These are phyloP conservation scores for Phytomonas sp. DNA, from an alignment of 208 protist species.

Conservation along the genomic window DNA sequence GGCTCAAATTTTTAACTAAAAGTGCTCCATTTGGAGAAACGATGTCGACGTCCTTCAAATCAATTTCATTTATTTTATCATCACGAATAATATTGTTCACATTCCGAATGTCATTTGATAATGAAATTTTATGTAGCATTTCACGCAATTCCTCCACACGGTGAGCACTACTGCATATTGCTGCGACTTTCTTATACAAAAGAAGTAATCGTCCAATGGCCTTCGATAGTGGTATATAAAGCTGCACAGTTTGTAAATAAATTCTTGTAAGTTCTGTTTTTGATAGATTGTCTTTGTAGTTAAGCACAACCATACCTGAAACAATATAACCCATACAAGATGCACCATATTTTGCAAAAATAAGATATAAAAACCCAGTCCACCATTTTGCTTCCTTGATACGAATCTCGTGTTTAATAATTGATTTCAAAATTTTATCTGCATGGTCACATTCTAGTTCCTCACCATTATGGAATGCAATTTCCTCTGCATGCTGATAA, in stretches of 20 bases:
- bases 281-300: constrained; percentile 22
- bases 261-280: constrained; percentile 54
- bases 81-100: constrained; percentile 15
- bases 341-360: constrained; percentile 76
- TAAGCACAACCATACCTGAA: constrained; percentile 47
- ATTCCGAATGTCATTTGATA: background rate
- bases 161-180: constrained; percentile 64
- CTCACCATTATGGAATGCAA: constrained; percentile 87
- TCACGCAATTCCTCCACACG: constrained; percentile 79
- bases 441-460: constrained; percentile 69
- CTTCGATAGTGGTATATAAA: constrained; percentile 66
- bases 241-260: constrained; percentile 53
- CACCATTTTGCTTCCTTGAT: constrained; percentile 75
- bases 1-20: constrained; percentile 53
- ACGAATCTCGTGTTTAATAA: constrained; percentile 49
- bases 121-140: constrained; percentile 20
- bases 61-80: constrained; percentile 24
- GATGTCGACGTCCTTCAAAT: constrained; percentile 47
- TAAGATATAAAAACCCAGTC: constrained; percentile 37
- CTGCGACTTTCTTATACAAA: constrained; percentile 69
- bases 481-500: constrained; percentile 80
- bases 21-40: constrained; percentile 30
- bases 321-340: constrained; percentile 63
- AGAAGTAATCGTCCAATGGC: constrained; percentile 67
- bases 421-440: constrained; percentile 49